Base-by-base conservation (phyloP, 176 grass and related monocot species). In the Calamus simplicifolius region DNA sequence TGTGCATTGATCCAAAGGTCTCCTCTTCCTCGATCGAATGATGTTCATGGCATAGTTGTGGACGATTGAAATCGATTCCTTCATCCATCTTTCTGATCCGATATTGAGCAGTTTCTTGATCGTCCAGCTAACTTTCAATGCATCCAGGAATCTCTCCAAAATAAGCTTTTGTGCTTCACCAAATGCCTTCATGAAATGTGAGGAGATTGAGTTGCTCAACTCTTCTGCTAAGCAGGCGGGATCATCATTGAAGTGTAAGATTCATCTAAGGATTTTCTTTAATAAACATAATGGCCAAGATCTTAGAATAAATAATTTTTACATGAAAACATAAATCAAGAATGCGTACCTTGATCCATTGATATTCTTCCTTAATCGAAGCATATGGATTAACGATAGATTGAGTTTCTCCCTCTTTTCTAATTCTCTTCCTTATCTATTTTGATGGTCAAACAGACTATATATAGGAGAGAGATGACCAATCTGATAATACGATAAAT, bases 21-120 rank as follows among this genome's bases (percentile, higher is more conserved):
- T 51, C 77, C 5, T 18, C 25, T 69, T 63, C 15, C 86, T 68
- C 1, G 60, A 28, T n/a, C 51, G 70, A n/a, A 85, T 69, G 4
- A 89, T 81, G 16, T 58, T 58, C 57, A 59, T 73, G 71, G 76
- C 56, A 52, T 75, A 85, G n/a, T 14, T 13, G 15, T 79, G 71
- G 53, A 84, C 49, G 1, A 64, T 56, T 13, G 69, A 52, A 64
- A 83, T 50, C 38, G 59, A 27, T 67, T 78, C 66, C 55, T 31
- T 73, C 10, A 69, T 16, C 5, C 69, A 43, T n/a, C 74, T 66
- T 53, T 83, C 81, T 0, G 49, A 69, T 15, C 75, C 81, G 48
- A 78, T 23, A 54, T 81, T 78, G 3, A 89, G 56, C 18, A 72
- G 63, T 43, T 78, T 85, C 61, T 84, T 89, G 66, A 89, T 29